Evolutionary conservation across 148 eudicot species (phyloP).

Genomic region (Diospyros kaki): DNA sequence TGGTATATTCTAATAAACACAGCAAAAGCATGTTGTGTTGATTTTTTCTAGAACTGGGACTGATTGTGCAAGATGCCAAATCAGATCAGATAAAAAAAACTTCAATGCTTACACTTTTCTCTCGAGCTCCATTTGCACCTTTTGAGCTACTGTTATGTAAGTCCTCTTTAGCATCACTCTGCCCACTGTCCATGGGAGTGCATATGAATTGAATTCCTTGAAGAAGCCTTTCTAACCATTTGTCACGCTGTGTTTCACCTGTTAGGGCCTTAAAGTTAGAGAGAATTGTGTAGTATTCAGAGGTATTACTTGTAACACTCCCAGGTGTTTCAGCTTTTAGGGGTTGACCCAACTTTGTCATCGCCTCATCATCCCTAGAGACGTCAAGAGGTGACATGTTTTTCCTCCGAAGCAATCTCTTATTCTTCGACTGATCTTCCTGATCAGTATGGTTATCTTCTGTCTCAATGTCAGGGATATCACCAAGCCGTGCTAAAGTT

Average conservation of each 20-base stretch:
- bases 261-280: conserved; percentile 61
- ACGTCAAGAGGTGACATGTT: conserved; percentile 67
- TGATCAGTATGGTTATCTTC: conserved; percentile 44
- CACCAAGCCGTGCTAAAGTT: conserved; percentile 70
- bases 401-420: conserved; percentile 45
- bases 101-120: conserved; percentile 26
- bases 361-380: conserved; percentile 68
- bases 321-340: conserved; percentile 76
- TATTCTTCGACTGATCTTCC: conserved; percentile 59
- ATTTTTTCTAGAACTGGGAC: neutral
- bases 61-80: neutral
- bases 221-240: conserved; percentile 87
- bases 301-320: conserved; percentile 42
- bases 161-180: conserved; percentile 40
- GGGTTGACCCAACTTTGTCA: conserved; percentile 35
- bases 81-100: neutral
- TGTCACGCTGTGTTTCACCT: conserved; percentile 72
- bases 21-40: neutral
- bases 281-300: conserved; percentile 52
- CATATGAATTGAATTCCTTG: conserved; percentile 59
- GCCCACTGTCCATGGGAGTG: conserved; percentile 27
- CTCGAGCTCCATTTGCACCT: conserved; percentile 25
- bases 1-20: neutral
- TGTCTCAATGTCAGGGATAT: conserved; percentile 63
- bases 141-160: conserved; percentile 17